Base-by-base conservation (phyloP, 768 basidiomycete genomes). In the Collybia sp. region DNA sequence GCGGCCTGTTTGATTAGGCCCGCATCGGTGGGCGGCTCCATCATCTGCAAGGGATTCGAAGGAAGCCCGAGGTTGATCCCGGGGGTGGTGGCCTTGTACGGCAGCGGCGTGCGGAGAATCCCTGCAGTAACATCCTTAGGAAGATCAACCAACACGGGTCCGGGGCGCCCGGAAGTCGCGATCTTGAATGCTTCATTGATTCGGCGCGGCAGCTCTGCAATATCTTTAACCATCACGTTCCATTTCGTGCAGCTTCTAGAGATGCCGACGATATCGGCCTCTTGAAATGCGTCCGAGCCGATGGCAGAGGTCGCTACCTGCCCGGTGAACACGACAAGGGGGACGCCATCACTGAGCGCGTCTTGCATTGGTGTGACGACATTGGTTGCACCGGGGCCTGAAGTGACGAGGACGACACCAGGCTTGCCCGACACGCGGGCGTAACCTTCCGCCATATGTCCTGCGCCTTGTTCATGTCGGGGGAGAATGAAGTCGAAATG, bases 111-210 rank as follows among this genome's bases (percentile, higher is more conserved):
- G 47, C 85, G 83, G 38, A 98, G 79, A 57, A 96, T 86, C 30
- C 86, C 83, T 2, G 96, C 96, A 0, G 96, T 99, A 43, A 99
- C 82, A 65, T 99, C 96, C 67, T 99, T 99, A n/a, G 96, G 96
- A 15, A 99, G 76, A 61, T 99, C 96, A 50, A 99, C 94, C 50
- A 99, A 84, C 40, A 98, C 96, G 42, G 96, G 96, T 1, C 96
- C 96, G 1, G 96, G 96, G 20, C 96, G 83, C 1, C 96, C 96
- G 6, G 93, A 90, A 1, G 92, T 94, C 12, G 96, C 96, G 53
- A 99, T 98, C 66, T 97, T 96, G 81, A 99, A 98, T 0, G 96
- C 96, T 65, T 99, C 96, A 62, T 97, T 98, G 61, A 98, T 95
- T 48, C 96, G 78, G 36, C 95, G 74, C 12, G 96, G 96, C 2